These are phyloP conservation scores for Myxozyma vanderwaltii DNA, from an alignment of 805 yeast species.

Conservation along the genomic window DNA sequence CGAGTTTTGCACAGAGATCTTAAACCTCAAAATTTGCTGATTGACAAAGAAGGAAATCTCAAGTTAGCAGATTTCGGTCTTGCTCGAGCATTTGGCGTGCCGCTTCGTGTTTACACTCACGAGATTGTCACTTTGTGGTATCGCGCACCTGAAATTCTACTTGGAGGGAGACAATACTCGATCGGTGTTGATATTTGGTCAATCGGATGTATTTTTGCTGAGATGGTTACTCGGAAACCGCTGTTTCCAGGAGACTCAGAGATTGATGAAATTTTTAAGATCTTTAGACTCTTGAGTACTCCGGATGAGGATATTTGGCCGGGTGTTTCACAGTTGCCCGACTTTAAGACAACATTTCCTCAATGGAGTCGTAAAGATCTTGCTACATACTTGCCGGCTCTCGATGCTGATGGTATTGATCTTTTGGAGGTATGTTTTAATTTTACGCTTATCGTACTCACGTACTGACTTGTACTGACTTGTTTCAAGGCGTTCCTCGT, in stretches of 20 bases:
- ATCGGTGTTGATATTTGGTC: slow-evolving; percentile 99
- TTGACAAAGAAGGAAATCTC: slow-evolving; percentile 92
- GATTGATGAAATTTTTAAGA: slow-evolving; percentile 93
- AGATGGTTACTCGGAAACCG: slow-evolving; percentile 95
- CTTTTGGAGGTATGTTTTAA: slow-evolving; percentile 54
- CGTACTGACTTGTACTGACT: neutral
- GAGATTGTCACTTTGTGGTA: slow-evolving; percentile 99
- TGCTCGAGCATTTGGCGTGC: slow-evolving; percentile 97
- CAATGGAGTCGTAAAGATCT: slow-evolving; percentile 79
- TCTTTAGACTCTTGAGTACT: slow-evolving; percentile 89
- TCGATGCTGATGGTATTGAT: slow-evolving; percentile 83
- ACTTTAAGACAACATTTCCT: slow-evolving; percentile 90
- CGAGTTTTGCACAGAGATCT: slow-evolving; percentile 93
- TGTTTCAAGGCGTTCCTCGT: slow-evolving; percentile 61
- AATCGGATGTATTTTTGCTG: slow-evolving; percentile 96
- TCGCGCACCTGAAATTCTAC: slow-evolving; percentile 90
- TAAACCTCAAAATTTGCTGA: slow-evolving; percentile 93
- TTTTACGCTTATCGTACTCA: neutral
- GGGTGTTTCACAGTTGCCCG: slow-evolving; percentile 85
- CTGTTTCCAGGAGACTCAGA: slow-evolving; percentile 97
- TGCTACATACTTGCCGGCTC: slow-evolving; percentile 67
- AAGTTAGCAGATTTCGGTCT: slow-evolving; percentile 91
- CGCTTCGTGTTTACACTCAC: slow-evolving; percentile 93
- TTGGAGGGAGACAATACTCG: slow-evolving; percentile 96
- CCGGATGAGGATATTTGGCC: slow-evolving; percentile 96